Percentiles rank a stretch among this genome's conserved stretches.
Conservation (phyloP, 2,329 filamentous ascomycete species). For the Penicillium sp. region DNA sequence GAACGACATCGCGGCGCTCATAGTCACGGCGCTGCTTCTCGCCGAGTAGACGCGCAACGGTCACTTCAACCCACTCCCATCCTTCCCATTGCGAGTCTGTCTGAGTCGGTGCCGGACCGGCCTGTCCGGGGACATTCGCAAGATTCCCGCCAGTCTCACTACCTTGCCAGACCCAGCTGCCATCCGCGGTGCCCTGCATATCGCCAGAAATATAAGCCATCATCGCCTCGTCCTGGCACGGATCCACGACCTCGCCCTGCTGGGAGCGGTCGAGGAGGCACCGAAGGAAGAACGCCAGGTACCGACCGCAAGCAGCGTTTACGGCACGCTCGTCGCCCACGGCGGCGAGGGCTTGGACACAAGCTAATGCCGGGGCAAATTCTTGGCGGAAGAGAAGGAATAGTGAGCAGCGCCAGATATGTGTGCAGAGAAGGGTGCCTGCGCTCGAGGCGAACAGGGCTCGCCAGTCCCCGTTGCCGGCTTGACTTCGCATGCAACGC, state of each 20-base stretch:
- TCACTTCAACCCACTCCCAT: slow-evolving; percentile 73
- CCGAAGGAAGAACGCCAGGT: slow-evolving; percentile 78
- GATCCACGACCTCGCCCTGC: slow-evolving; percentile 39
- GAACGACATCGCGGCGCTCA: slow-evolving; percentile 13
- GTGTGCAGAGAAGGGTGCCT: slow-evolving; percentile 74
- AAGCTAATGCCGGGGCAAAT: slow-evolving; percentile 70
- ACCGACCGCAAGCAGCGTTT: slow-evolving; percentile 76
- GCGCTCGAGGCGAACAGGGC: slow-evolving; percentile 65
- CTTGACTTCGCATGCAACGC: slow-evolving; percentile 57
- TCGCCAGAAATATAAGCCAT: slow-evolving; percentile 84
- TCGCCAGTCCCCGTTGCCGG: slow-evolving; percentile 50
- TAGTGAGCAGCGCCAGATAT: slow-evolving; percentile 84
- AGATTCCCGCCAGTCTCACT: slow-evolving; percentile 53
- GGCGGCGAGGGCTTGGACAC: slow-evolving; percentile 69
- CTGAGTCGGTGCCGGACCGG: slow-evolving; percentile 34
- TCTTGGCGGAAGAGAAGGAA: slow-evolving; percentile 76
- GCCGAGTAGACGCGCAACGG: slow-evolving; percentile 58
- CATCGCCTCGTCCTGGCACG: slow-evolving; percentile 79
- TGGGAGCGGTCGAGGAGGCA: slow-evolving; percentile 61
- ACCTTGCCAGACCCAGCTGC: slow-evolving; percentile 80
- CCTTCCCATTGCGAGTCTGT: slow-evolving; percentile 73
- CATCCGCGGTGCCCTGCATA: slow-evolving; percentile 75
- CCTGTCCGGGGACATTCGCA: slow-evolving; percentile 19
- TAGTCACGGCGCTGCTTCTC: slow-evolving; percentile 41
- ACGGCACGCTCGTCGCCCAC: slow-evolving; percentile 72